These are phyloP conservation scores for Penicillium canariense DNA, from an alignment of 495 filamentous ascomycete species.

Conservation along the genomic window DNA sequence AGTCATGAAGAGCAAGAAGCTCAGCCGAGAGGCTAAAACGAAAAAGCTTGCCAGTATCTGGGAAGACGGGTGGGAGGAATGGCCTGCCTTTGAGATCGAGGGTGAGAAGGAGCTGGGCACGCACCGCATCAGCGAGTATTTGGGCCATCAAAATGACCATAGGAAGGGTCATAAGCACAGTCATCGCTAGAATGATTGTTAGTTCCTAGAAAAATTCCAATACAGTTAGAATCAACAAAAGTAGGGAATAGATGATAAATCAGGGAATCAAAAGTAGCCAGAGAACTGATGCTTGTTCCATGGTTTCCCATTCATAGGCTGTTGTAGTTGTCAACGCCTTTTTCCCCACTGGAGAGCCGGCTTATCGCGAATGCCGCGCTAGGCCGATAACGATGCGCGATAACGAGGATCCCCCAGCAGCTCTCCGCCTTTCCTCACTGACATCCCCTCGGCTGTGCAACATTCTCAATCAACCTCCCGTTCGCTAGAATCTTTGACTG, in stretches of 20 bases:
- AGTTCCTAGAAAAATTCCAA: background rate
- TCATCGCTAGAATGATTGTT: conserved; percentile 5
- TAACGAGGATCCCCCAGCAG: conserved; percentile 2
- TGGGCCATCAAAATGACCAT: conserved; percentile 44
- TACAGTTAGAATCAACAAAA: background rate
- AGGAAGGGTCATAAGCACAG: conserved; percentile 31
- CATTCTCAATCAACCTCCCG: background rate
- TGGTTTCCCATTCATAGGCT: too few species aligned
- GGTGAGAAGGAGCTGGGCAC: conserved; percentile 36
- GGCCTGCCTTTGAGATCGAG: conserved; percentile 40
- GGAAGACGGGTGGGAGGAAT: conserved; percentile 58
- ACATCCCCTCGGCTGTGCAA: conserved; percentile 5
- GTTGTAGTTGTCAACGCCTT: background rate
- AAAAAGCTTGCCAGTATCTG: conserved; percentile 44
- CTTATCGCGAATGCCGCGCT: background rate
- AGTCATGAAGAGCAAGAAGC: conserved; percentile 43
- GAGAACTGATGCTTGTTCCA: too few species aligned
- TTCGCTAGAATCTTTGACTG: background rate
- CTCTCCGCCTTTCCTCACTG: conserved; percentile 10
- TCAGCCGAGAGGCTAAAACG: conserved; percentile 28
- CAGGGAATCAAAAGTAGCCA: too few species aligned
- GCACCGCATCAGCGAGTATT: conserved; percentile 31
- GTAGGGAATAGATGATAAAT: too few species aligned
- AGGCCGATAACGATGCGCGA: conserved; percentile 12
- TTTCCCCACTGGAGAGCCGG: background rate